phyloP scores from a whole-genome alignment of 2,329 filamentous ascomycete species.

The Monosporascus sp. region DNA sequence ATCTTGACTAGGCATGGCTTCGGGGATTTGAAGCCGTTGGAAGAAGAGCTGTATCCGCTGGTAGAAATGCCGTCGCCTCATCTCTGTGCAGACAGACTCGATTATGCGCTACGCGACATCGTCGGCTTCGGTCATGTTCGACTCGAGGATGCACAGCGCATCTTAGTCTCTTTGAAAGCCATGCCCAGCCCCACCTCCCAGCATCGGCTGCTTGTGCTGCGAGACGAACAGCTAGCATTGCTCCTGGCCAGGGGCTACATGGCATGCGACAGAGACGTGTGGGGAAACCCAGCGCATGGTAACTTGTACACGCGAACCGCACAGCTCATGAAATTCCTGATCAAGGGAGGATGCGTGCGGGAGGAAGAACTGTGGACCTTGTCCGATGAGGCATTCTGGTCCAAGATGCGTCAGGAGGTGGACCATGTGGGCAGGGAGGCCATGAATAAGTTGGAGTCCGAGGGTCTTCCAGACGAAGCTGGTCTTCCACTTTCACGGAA shows the following conservation, averaged over 20 bases:
- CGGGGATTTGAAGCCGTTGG: slow-evolving; percentile 21
- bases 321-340: slow-evolving; percentile 22
- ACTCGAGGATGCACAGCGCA: slow-evolving; percentile 20
- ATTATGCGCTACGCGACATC: slow-evolving; percentile 33
- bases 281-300: slow-evolving; percentile 31
- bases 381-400: slow-evolving; percentile 32
- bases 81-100: slow-evolving; percentile 34
- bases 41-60: slow-evolving; percentile 32
- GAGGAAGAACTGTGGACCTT: slow-evolving; percentile 28
- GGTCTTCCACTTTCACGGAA: slow-evolving; percentile 19
- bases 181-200: slow-evolving; percentile 21
- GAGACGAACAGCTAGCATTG: slow-evolving; percentile 24
- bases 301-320: slow-evolving; percentile 30
- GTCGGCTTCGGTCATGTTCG: slow-evolving; percentile 27
- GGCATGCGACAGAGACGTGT: slow-evolving; percentile 29
- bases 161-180: slow-evolving; percentile 23
- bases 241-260: slow-evolving; percentile 28
- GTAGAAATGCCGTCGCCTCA: slow-evolving; percentile 32
- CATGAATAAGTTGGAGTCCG: slow-evolving; percentile 17
- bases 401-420: slow-evolving; percentile 19
- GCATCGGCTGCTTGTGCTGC: slow-evolving; percentile 27
- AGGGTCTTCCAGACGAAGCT: slow-evolving; percentile 17
- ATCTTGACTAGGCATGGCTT: slow-evolving; percentile 29
- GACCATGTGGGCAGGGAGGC: slow-evolving; percentile 8
- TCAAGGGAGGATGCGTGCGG: slow-evolving; percentile 16